Evolutionary conservation across 2,329 filamentous ascomycete genomes (phyloP).

Genomic region (Colletotrichum scovillei): DNA sequence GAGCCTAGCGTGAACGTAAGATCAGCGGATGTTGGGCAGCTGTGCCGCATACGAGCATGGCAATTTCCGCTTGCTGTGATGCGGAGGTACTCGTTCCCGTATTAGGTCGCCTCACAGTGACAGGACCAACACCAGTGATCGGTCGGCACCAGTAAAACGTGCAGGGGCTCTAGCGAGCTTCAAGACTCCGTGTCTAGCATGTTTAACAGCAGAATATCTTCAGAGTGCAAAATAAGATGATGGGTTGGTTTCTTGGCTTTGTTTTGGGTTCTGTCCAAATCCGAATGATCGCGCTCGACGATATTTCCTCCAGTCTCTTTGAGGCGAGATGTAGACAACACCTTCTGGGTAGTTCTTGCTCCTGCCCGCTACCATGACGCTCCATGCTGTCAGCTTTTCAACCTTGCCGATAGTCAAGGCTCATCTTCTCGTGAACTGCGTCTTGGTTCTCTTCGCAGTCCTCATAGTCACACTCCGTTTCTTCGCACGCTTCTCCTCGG

Average conservation of each 20-base stretch:
- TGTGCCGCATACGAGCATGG: background rate
- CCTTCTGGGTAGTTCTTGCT: background rate
- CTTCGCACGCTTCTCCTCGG: conserved; percentile 39
- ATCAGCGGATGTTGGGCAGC: background rate
- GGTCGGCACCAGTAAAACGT: background rate
- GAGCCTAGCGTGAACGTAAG: background rate
- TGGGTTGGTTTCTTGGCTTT: background rate
- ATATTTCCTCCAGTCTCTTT: background rate
- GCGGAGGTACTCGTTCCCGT: background rate
- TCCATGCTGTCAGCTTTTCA: conserved; percentile 32
- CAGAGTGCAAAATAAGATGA: background rate
- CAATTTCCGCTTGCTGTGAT: background rate
- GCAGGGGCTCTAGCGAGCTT: background rate
- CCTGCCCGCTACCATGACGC: background rate
- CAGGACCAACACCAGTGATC: background rate
- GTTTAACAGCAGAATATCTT: background rate
- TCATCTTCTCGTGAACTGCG: conserved; percentile 42
- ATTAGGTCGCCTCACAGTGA: background rate
- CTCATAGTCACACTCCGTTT: conserved; percentile 41
- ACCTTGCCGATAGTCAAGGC: conserved; percentile 38
- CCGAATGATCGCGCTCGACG: background rate
- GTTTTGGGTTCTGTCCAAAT: background rate
- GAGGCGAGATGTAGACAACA: background rate
- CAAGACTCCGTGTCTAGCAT: background rate
- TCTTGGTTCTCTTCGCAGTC: conserved; percentile 38